Evolutionary conservation across 2,329 filamentous ascomycete species (phyloP), one percentile per base, ranked within the genome.

Genomic region (Dactylonectria estremocensis): DNA sequence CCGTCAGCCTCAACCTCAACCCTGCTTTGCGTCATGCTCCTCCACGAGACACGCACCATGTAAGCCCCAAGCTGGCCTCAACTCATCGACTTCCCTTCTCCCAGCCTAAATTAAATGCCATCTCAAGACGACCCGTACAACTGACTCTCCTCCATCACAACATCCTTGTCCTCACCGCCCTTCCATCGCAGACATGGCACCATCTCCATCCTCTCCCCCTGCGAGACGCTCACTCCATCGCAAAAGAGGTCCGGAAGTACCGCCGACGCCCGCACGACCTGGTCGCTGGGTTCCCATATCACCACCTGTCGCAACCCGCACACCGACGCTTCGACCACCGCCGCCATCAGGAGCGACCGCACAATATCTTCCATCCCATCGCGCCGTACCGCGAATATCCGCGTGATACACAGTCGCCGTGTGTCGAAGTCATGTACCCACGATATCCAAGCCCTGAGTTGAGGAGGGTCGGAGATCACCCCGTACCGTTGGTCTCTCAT

Each of bases 151-250:
- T 80, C 74, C 78, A 80, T 76, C 9, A 77, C 73, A 48, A 77
- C 69, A 16, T 72, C 64, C 18, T 61, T 66, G 37, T 69, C 67
- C 53, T 72, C 69, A 6, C 77, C 80, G 1, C 72, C 74, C 61
- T 77, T 77, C 81, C 81, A 82, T 66, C 80, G 73, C 54, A 83
- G 61, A 61, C 77, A 79, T 4, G 80, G 79, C 24, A 82, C 73
- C 59, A 73, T 75, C 20, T 81, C 78, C 8, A 71, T 55, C 46
- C 79, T 74, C 63, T 79, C 76, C 33, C 78, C 77, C 2, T 59
- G 31, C 40, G 24, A 31, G 40, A 77, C 76, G 1, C 77, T 61
- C 4, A 78, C 67, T 60, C 76, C 75, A 8, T 77, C 71, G 3
- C 74, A 68, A 11, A 79, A 87, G 81, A n/a, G 86, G 22, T 77